Conservation (phyloP, 2,329 filamentous ascomycete species). For the Colletotrichum sp. region DNA sequence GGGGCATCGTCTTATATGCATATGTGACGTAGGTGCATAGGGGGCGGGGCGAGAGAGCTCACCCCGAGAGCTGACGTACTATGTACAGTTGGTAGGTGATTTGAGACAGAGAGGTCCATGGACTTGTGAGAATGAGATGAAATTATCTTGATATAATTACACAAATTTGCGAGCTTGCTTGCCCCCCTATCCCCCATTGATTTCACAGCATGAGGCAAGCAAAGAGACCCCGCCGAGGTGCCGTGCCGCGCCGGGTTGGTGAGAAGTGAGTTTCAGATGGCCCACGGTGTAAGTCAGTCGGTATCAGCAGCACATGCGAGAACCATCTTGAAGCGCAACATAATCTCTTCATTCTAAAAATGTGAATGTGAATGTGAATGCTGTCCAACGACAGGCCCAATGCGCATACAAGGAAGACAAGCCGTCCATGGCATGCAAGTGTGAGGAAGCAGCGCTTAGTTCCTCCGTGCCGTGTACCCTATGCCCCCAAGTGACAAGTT, state of each 20-base stretch:
- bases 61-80: not conserved
- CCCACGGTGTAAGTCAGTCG: constrained; percentile 1
- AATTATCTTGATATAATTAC: not conserved
- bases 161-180: not conserved
- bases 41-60: not conserved
- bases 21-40: constrained; percentile 12
- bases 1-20: constrained; percentile 13
- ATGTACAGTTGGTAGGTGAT: not conserved
- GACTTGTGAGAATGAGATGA: not conserved
- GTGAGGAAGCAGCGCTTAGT: constrained; percentile 16
- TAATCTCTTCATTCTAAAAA: constrained; percentile 5
- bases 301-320: not conserved
- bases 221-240: not conserved
- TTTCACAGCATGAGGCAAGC: not conserved
- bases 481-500: constrained; percentile 17
- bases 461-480: constrained; percentile 15
- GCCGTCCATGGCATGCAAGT: constrained; percentile 14
- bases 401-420: constrained; percentile 11
- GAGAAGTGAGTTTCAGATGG: not conserved
- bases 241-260: not conserved
- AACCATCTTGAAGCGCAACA: not conserved
- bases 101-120: not conserved
- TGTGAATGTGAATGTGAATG: not conserved
- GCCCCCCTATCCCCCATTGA: not conserved
- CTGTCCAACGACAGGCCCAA: constrained; percentile 5